phyloP scores from a whole-genome alignment of 345 rosid species.

The Dimocarpus longan region DNA sequence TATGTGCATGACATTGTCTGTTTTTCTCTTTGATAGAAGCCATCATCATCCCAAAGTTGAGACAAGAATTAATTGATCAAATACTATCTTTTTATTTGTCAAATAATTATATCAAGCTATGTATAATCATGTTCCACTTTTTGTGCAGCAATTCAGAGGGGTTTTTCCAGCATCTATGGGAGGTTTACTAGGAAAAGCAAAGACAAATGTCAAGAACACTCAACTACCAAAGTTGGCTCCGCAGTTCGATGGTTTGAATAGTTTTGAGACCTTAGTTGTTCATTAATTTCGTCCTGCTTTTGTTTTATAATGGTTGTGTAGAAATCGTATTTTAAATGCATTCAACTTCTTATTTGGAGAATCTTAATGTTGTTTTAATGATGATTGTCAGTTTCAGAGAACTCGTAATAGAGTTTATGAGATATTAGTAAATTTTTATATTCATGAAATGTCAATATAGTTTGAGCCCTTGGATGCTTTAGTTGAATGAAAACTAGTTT shows the following conservation, averaged over 20 bases:
- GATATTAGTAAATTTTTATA: too few species aligned
- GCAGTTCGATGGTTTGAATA: constrained; percentile 37
- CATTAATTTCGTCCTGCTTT: not conserved
- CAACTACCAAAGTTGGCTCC: constrained; percentile 34
- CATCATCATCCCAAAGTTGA: constrained; percentile 16
- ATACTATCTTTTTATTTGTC: not conserved
- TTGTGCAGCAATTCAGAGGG: constrained; percentile 18
- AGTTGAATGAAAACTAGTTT: too few species aligned
- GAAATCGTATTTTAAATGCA: too few species aligned
- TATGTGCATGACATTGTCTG: constrained; percentile 22
- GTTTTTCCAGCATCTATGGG: not conserved
- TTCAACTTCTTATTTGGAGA: too few species aligned
- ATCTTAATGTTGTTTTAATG: too few species aligned
- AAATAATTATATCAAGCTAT: not conserved
- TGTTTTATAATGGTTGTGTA: not conserved
- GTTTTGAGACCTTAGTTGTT: constrained; percentile 34
- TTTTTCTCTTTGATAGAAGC: constrained; percentile 16
- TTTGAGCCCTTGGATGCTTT: too few species aligned
- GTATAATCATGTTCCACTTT: not conserved
- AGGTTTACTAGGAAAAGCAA: constrained; percentile 9
- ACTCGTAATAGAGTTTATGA: not conserved
- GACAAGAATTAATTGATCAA: not conserved
- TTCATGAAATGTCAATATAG: not conserved
- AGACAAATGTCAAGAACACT: not conserved
- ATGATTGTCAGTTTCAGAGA: too few species aligned